These are phyloP conservation scores for Russula abietina DNA, from an alignment of 768 basidiomycete genomes.

Conservation along the genomic window DNA sequence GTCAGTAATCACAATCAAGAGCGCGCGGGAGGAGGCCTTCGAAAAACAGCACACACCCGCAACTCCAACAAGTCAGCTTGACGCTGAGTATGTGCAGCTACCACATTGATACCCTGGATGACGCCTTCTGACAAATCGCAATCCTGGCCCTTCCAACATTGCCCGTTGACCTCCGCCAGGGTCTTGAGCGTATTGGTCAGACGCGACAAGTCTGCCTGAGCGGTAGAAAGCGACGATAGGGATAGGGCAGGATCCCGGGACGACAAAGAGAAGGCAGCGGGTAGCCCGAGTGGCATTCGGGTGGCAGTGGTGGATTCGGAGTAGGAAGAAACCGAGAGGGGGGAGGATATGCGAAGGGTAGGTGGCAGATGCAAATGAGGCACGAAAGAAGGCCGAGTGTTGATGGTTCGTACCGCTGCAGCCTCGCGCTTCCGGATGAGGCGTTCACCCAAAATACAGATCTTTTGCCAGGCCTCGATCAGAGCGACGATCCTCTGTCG, in stretches of 20 bases:
- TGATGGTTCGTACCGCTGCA: constrained; percentile 76
- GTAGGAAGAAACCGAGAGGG: constrained; percentile 31
- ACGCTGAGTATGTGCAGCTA: constrained; percentile 60
- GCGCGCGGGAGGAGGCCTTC: not conserved
- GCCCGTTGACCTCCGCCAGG: constrained; percentile 69
- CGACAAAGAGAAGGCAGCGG: constrained; percentile 27
- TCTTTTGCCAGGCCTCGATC: constrained; percentile 88
- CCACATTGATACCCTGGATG: constrained; percentile 57
- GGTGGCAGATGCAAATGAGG: constrained; percentile 62
- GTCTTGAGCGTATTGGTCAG: constrained; percentile 77
- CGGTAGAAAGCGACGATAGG: constrained; percentile 18
- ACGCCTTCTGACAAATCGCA: constrained; percentile 80
- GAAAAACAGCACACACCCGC: constrained; percentile 44
- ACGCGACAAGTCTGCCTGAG: constrained; percentile 76
- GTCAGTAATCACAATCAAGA: constrained; percentile 1
- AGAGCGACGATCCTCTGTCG: constrained; percentile 67
- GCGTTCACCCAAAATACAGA: constrained; percentile 82
- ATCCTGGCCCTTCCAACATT: constrained; percentile 78
- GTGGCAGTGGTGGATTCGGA: constrained; percentile 29
- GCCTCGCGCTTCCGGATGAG: constrained; percentile 87
- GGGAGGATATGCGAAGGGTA: constrained; percentile 34
- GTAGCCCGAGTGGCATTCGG: constrained; percentile 28
- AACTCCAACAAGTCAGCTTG: constrained; percentile 70
- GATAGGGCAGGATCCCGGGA: constrained; percentile 5
- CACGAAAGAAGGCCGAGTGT: constrained; percentile 52